A percentile compares a stretch with the other conserved stretches of the same genome.
Conservation (phyloP, 331 rosid species). For the Prunus yedoensis region DNA sequence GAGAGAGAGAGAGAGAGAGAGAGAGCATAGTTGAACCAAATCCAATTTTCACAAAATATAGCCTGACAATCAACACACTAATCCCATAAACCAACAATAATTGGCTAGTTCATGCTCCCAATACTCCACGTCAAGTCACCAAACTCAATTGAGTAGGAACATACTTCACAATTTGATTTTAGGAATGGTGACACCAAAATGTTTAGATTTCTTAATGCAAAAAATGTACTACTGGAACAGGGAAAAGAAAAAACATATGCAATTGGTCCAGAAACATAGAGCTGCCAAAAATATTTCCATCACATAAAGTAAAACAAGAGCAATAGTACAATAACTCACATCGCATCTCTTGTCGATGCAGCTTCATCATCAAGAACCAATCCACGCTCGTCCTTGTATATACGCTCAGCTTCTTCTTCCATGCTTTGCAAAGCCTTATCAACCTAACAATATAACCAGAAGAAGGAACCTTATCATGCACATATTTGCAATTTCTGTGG, state of each 20-base stretch:
- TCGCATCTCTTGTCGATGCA: constrained; percentile 94
- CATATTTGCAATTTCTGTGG: not conserved
- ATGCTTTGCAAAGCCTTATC: constrained; percentile 89
- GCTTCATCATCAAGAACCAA: constrained; percentile 91
- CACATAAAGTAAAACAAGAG: constrained; percentile 5
- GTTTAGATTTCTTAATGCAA: not conserved
- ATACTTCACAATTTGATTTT: not conserved
- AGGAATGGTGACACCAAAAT: not conserved
- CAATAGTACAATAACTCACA: constrained; percentile 51
- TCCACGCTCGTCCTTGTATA: constrained; percentile 89
- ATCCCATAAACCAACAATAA: not conserved
- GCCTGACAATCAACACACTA: not conserved
- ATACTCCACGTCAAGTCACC: not conserved
- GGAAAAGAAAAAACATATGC: too few species aligned
- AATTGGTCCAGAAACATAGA: not conserved
- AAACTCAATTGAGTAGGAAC: not conserved
- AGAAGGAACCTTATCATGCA: not conserved
- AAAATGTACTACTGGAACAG: not conserved
- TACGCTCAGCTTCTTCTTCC: constrained; percentile 91
- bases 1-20: not conserved
- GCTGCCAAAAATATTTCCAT: not conserved
- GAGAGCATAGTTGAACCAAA: not conserved
- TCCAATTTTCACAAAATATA: not conserved
- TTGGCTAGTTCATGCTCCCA: not conserved
- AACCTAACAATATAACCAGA: constrained; percentile 43